phyloP scores from a whole-genome alignment of 1,139 yeast species.

The Dujonia santamariae region DNA sequence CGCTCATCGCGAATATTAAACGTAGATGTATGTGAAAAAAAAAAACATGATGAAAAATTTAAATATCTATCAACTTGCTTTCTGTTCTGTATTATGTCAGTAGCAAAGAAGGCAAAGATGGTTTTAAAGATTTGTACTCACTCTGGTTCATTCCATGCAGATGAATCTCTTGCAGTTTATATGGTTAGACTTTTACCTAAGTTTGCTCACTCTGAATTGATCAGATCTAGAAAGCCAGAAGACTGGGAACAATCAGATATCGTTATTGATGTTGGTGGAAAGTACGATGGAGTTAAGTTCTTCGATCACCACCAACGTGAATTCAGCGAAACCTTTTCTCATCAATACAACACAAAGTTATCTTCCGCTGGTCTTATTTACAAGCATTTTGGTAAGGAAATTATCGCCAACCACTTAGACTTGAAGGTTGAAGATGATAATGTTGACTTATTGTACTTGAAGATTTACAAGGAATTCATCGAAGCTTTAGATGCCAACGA shows the following conservation, averaged over 20 bases:
- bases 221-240: constrained; percentile 79
- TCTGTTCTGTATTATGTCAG: constrained; percentile 11
- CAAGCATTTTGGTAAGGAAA: constrained; percentile 88
- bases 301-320: constrained; percentile 95
- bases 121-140: constrained; percentile 73
- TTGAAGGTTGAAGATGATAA: constrained; percentile 32
- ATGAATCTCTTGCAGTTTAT: constrained; percentile 93
- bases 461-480: constrained; percentile 78
- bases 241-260: constrained; percentile 88
- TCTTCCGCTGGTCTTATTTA: constrained; percentile 93
- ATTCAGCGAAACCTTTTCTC: constrained; percentile 36
- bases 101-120: constrained; percentile 20
- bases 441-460: constrained; percentile 63
- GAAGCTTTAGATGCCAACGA: constrained; percentile 96
- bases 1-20: too few relatives aligned
- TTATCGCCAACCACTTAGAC: constrained; percentile 47
- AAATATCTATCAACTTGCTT: too few relatives aligned
- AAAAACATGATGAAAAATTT: too few relatives aligned
- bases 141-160: constrained; percentile 95
- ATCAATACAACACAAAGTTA: constrained; percentile 59
- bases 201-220: constrained; percentile 61
- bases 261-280: constrained; percentile 94
- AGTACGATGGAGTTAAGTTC: constrained; percentile 80
- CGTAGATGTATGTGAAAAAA: too few relatives aligned
- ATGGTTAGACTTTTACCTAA: constrained; percentile 74